phyloP scores from a whole-genome alignment of 345 rosid genomes.

The Gossypium turneri region DNA sequence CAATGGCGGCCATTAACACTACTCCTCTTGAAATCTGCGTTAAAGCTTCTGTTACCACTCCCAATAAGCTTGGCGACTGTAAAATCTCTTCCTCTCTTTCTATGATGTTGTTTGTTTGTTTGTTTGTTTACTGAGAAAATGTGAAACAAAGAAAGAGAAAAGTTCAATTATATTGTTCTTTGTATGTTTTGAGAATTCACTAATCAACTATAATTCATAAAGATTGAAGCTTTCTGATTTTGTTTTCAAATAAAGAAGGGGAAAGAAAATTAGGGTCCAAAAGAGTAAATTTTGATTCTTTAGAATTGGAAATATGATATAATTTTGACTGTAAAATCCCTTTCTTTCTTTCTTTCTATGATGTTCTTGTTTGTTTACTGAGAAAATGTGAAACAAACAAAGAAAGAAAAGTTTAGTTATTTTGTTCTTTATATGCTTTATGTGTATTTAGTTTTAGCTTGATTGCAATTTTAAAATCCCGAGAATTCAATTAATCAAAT shows the following conservation, averaged over 20 bases:
- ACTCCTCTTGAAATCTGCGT: slow-evolving; percentile 72
- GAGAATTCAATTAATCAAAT: neutral
- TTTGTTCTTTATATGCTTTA: neutral
- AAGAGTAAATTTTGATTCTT: neutral
- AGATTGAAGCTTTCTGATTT: neutral
- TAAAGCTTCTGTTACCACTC: slow-evolving; percentile 74
- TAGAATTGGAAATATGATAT: neutral
- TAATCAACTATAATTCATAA: neutral
- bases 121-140: neutral
- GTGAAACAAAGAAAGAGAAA: neutral
- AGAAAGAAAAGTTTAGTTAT: neutral
- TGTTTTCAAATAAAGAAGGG: neutral
- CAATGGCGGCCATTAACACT: slow-evolving; percentile 34
- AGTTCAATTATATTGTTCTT: neutral
- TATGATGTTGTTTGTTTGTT: neutral
- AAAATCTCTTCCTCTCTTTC: slow-evolving; percentile 26
- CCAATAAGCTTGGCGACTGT: slow-evolving; percentile 87
- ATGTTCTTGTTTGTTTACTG: neutral
- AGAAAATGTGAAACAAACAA: neutral
- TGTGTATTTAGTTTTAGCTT: no score
- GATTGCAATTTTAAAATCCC: no score
- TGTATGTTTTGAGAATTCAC: neutral
- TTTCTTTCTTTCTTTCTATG: neutral
- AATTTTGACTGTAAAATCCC: no score
- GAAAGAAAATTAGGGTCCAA: neutral